A percentile compares a stretch with the other conserved stretches of the same genome.
Conservation (phyloP, 192 early-diverging fungal genomes). For the Haplosporangium gracile region DNA sequence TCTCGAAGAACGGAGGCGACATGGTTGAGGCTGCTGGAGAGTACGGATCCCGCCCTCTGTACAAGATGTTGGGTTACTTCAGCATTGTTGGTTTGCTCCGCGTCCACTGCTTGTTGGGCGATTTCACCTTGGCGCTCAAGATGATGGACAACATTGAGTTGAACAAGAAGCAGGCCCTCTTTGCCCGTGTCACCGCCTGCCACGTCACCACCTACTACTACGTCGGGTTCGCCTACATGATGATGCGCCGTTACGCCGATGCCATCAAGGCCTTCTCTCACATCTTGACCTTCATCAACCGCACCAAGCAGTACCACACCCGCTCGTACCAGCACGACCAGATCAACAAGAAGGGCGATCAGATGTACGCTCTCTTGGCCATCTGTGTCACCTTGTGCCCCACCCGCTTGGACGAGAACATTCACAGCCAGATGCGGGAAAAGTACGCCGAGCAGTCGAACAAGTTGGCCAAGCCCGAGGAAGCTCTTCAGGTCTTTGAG, state of each 20-base stretch:
- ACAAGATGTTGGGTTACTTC: conserved; percentile 98
- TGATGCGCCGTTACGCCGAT: conserved; percentile 97
- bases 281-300: conserved; percentile 89
- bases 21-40: conserved; percentile 90
- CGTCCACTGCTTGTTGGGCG: conserved; percentile 95
- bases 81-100: conserved; percentile 92
- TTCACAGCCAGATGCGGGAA: conserved; percentile 89
- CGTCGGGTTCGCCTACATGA: conserved; percentile 97
- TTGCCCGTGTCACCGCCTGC: conserved; percentile 96
- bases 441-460: conserved; percentile 93
- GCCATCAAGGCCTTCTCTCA: conserved; percentile 94
- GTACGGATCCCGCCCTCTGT: conserved; percentile 89
- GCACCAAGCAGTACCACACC: conserved; percentile 96
- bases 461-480: conserved; percentile 78
- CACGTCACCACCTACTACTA: conserved; percentile 98
- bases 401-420: conserved; percentile 93
- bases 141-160: conserved; percentile 97
- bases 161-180: conserved; percentile 91
- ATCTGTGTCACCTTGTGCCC: conserved; percentile 93
- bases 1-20: conserved; percentile 91
- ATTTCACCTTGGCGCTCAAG: conserved; percentile 95
- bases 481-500: conserved; percentile 83
- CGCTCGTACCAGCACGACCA: conserved; percentile 92
- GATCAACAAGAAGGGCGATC: conserved; percentile 93
- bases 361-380: conserved; percentile 95